Conservation (phyloP, 2,329 filamentous ascomycete species). For the Drechslerella stenobrocha region DNA sequence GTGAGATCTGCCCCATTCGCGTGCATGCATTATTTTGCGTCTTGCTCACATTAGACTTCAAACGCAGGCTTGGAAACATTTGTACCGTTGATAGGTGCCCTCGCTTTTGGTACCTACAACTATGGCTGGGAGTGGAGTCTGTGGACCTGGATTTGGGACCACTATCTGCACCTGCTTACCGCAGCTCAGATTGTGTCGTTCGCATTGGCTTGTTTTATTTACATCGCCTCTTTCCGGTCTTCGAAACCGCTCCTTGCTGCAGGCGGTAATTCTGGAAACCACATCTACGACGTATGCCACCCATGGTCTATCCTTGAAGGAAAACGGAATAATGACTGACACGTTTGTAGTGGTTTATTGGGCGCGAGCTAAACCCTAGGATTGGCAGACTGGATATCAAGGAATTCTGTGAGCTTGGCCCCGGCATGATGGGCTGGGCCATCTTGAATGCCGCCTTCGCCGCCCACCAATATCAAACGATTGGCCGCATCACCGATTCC, state of each 20-base stretch:
- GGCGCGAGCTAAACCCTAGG: slow-evolving; percentile 90
- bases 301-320: neutral
- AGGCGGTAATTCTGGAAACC: slow-evolving; percentile 79
- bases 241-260: slow-evolving; percentile 71
- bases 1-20: slow-evolving; percentile 53
- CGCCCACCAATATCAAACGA: slow-evolving; percentile 82
- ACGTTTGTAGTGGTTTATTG: slow-evolving; percentile 74
- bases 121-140: slow-evolving; percentile 79
- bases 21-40: neutral
- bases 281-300: slow-evolving; percentile 71
- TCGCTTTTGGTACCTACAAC: slow-evolving; percentile 70
- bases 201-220: slow-evolving; percentile 74
- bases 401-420: slow-evolving; percentile 84
- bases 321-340: neutral
- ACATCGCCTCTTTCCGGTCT: slow-evolving; percentile 79
- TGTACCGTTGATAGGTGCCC: slow-evolving; percentile 70
- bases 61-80: slow-evolving; percentile 43
- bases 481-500: slow-evolving; percentile 80
- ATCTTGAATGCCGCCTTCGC: slow-evolving; percentile 82
- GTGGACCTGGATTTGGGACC: slow-evolving; percentile 91
- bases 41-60: neutral
- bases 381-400: slow-evolving; percentile 89
- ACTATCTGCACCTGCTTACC: slow-evolving; percentile 83
- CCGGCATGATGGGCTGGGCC: slow-evolving; percentile 86
- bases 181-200: slow-evolving; percentile 78